These are phyloP conservation scores for Trichoderma asperellum DNA, from an alignment of 2,329 filamentous ascomycete species.

Conservation along the genomic window DNA sequence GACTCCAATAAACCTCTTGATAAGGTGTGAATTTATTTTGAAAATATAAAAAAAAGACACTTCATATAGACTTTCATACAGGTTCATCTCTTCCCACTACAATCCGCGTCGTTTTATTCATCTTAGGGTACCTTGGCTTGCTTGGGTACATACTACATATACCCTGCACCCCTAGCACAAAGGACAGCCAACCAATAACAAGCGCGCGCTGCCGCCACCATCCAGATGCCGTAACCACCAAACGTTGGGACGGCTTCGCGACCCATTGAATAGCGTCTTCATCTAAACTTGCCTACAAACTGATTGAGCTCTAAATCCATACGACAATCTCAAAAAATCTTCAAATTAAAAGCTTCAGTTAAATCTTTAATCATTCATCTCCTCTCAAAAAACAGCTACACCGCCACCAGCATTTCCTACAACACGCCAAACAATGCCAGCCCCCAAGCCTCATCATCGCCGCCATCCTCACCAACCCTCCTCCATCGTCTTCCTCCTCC, in stretches of 20 bases:
- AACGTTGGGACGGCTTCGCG: neutral
- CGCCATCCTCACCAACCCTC: constrained; percentile 1
- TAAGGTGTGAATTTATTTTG: neutral
- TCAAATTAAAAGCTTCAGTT: neutral
- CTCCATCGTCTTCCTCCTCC: constrained; percentile 9
- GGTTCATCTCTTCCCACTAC: neutral
- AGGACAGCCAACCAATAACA: constrained; percentile 6
- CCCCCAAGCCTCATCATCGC: constrained; percentile 4
- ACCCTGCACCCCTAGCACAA: neutral
- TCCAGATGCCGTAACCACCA: constrained; percentile 7
- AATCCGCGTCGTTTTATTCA: neutral
- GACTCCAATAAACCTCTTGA: neutral
- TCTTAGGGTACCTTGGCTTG: neutral
- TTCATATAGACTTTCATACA: neutral
- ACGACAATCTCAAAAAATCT: neutral
- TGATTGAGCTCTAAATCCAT: neutral
- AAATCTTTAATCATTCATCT: neutral
- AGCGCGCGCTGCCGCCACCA: neutral
- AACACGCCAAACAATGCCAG: neutral
- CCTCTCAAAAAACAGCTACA: neutral
- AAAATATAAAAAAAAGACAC: neutral
- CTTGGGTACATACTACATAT: neutral
- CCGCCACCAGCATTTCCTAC: neutral
- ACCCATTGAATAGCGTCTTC: neutral
- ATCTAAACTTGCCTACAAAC: too few relatives aligned